Conservation (phyloP, 805 yeast species). For the Kuraishia cidri region DNA sequence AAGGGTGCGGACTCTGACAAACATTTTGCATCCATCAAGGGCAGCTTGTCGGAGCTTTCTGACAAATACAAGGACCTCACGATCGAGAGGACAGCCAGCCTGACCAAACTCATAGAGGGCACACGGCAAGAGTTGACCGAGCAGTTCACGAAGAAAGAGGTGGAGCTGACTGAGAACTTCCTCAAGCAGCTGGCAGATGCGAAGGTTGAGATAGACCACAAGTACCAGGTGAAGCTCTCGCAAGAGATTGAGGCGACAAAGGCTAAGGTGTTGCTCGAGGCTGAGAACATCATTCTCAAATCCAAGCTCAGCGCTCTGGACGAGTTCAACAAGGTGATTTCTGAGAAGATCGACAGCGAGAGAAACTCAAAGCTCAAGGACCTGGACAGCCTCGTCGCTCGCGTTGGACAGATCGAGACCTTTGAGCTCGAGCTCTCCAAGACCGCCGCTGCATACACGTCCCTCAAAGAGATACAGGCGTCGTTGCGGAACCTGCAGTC, state of each 20-base stretch:
- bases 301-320: conserved; percentile 62
- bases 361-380: conserved; percentile 73
- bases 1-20: conserved; percentile 8
- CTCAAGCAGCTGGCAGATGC: conserved; percentile 54
- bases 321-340: conserved; percentile 50
- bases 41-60: conserved; percentile 7
- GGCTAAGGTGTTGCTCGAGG: conserved; percentile 57
- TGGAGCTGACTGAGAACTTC: conserved; percentile 49
- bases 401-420: conserved; percentile 47
- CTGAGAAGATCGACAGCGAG: conserved; percentile 56
- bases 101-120: conserved; percentile 13
- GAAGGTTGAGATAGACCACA: conserved; percentile 48
- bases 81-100: conserved; percentile 10
- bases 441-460: conserved; percentile 26
- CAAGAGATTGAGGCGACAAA: conserved; percentile 63
- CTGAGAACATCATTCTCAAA: conserved; percentile 62
- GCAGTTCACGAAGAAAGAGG: conserved; percentile 31
- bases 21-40: background rate
- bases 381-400: conserved; percentile 47
- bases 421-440: conserved; percentile 35
- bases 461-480: conserved; percentile 31
- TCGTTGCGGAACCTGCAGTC: conserved; percentile 32
- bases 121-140: conserved; percentile 21
- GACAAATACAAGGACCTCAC: conserved; percentile 11
- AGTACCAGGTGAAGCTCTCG: conserved; percentile 46